Evolutionary conservation across 768 basidiomycete genomes (phyloP), one percentile per base, ranked within the genome.

Genomic region (Cystofilobasidium ferigula): DNA sequence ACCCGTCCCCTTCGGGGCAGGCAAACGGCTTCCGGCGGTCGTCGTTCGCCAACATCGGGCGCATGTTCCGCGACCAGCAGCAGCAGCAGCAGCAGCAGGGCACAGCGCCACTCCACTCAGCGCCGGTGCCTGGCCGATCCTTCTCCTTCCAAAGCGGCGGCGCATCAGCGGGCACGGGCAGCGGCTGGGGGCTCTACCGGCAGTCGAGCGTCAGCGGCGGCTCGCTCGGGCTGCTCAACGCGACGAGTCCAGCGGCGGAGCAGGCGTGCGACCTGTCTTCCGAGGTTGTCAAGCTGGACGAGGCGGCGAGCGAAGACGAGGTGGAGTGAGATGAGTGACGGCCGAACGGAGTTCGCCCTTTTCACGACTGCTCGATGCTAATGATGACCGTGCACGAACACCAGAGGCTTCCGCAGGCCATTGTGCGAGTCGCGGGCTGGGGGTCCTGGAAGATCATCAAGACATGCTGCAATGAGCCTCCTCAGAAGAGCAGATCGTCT

Each of bases 401-500:
- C n/a, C n/a, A n/a, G n/a, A n/a, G n/a, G n/a, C n/a, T n/a, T n/a
- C n/a, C n/a, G n/a, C n/a, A n/a, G n/a, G n/a, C n/a, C n/a, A n/a
- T n/a, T n/a, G n/a, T n/a, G n/a, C n/a, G n/a, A n/a, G n/a, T n/a
- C n/a, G n/a, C n/a, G n/a, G n/a, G n/a, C n/a, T n/a, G n/a, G n/a
- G n/a, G n/a, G n/a, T n/a, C n/a, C n/a, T n/a, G n/a, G n/a, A n/a
- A n/a, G n/a, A n/a, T n/a, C n/a, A n/a, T n/a, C n/a, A n/a, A n/a
- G n/a, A n/a, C n/a, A n/a, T n/a, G n/a, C n/a, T n/a, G n/a, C n/a
- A n/a, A n/a, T n/a, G 32, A 48, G n/a, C 38, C 18, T 35, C 45
- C 57, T 57, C 63, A 77, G 69, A 87, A 82, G 72, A 90, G 77
- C 69, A 88, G 74, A 76, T 88, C 86, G 69, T 88, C 85, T 53